Evolutionary conservation across 331 rosid genomes (phyloP).

Genomic region (Quercus lobata): DNA sequence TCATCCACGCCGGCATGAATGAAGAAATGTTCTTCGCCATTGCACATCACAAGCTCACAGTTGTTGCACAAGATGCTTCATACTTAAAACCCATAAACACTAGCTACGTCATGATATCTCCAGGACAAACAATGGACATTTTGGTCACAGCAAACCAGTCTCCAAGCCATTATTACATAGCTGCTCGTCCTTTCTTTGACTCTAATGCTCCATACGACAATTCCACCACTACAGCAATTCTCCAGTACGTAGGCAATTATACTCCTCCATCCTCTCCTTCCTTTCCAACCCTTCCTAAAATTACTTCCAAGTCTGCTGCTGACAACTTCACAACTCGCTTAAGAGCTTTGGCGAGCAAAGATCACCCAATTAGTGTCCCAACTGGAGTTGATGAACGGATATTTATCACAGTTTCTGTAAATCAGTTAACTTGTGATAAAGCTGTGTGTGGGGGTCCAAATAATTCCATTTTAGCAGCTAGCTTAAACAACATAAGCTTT

Average conservation of each 20-base stretch:
- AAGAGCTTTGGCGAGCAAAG: no score
- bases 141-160: slow-evolving; percentile 40
- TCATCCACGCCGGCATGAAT: no score
- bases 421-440: no score
- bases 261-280: not conserved
- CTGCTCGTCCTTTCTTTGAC: slow-evolving; percentile 25
- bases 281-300: slow-evolving; percentile 2
- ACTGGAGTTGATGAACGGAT: no score
- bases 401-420: no score
- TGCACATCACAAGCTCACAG: slow-evolving; percentile 36
- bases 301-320: not conserved
- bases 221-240: slow-evolving; percentile 32
- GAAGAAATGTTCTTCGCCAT: slow-evolving; percentile 37
- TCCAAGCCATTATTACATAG: slow-evolving; percentile 31
- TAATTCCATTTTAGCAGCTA: no score
- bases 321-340: slow-evolving; percentile 15
- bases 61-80: slow-evolving; percentile 41
- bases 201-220: slow-evolving; percentile 34
- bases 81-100: slow-evolving; percentile 38
- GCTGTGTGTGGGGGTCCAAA: no score
- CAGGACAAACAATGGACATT: slow-evolving; percentile 58
- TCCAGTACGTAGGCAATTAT: not conserved
- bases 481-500: no score
- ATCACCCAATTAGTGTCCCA: no score
- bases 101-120: slow-evolving; percentile 42